phyloP scores from a whole-genome alignment of 2,329 filamentous ascomycete species.

The Allantophomopsis lycopodina region DNA sequence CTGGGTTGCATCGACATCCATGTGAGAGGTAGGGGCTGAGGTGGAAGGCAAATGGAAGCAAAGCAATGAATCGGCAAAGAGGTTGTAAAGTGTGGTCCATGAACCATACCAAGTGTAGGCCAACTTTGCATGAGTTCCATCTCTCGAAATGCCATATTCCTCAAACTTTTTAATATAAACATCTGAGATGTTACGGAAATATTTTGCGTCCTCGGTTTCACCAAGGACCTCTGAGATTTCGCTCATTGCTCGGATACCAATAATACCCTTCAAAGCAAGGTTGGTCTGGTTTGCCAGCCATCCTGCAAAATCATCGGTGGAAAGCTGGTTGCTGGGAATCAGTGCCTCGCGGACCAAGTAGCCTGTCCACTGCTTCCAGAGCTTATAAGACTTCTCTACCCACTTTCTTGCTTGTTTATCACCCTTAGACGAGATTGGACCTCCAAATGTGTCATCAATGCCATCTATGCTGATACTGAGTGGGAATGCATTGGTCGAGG shows the following conservation, averaged over 20 bases:
- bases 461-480: slow-evolving; percentile 30
- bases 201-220: slow-evolving; percentile 37
- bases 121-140: slow-evolving; percentile 53
- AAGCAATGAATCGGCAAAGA: slow-evolving; percentile 58
- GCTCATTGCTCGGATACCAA: slow-evolving; percentile 68
- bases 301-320: slow-evolving; percentile 58
- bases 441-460: slow-evolving; percentile 49
- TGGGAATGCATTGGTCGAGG: slow-evolving; percentile 12
- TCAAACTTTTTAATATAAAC: slow-evolving; percentile 50
- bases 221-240: slow-evolving; percentile 45
- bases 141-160: slow-evolving; percentile 44
- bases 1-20: slow-evolving; percentile 4
- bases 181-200: slow-evolving; percentile 47
- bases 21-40: slow-evolving; percentile 12
- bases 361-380: slow-evolving; percentile 59
- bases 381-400: slow-evolving; percentile 43
- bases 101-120: slow-evolving; percentile 63
- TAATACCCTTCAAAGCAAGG: slow-evolving; percentile 62
- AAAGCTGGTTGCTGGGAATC: slow-evolving; percentile 52
- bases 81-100: slow-evolving; percentile 61
- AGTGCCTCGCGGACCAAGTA: slow-evolving; percentile 53
- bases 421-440: slow-evolving; percentile 30
- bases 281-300: slow-evolving; percentile 58
- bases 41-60: slow-evolving; percentile 53
- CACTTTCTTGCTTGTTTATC: slow-evolving; percentile 44